These are phyloP conservation scores for Hibiscus trionum DNA, from an alignment of 345 rosid species.

Conservation along the genomic window DNA sequence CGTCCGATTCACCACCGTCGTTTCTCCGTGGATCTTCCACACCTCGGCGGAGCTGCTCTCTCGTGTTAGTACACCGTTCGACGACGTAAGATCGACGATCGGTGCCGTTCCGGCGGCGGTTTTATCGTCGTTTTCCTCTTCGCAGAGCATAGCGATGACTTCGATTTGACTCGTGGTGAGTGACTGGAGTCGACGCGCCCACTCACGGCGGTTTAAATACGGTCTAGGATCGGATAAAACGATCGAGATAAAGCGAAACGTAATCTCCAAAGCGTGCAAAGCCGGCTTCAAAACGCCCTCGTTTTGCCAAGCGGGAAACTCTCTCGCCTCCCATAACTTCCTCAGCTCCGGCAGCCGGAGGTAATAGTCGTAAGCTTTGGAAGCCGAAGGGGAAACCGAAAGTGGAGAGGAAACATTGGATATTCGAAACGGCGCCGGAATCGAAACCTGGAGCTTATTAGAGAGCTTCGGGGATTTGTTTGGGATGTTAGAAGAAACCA, in stretches of 20 bases:
- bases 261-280: conserved; percentile 69
- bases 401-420: conserved; percentile 26
- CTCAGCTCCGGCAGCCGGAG: conserved; percentile 64
- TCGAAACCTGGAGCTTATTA: conserved; percentile 39
- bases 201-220: conserved; percentile 57
- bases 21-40: conserved; percentile 43
- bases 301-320: conserved; percentile 55
- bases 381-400: conserved; percentile 34
- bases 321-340: conserved; percentile 34
- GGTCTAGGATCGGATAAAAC: conserved; percentile 66
- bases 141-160: conserved; percentile 51
- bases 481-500: conserved; percentile 40
- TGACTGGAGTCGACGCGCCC: conserved; percentile 65
- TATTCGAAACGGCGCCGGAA: conserved; percentile 23
- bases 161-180: conserved; percentile 61
- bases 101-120: conserved; percentile 33
- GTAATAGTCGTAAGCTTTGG: conserved; percentile 67
- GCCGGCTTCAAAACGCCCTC: conserved; percentile 66
- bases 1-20: conserved; percentile 36
- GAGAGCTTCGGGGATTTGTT: conserved; percentile 35
- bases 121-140: conserved; percentile 40
- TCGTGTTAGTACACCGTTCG: conserved; percentile 35
- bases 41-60: conserved; percentile 53
- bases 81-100: conserved; percentile 31
- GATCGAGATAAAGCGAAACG: conserved; percentile 69